Percentiles rank a stretch among this genome's conserved stretches.
Conservation (phyloP, 495 filamentous ascomycete genomes). For the Thozetella sp. region DNA sequence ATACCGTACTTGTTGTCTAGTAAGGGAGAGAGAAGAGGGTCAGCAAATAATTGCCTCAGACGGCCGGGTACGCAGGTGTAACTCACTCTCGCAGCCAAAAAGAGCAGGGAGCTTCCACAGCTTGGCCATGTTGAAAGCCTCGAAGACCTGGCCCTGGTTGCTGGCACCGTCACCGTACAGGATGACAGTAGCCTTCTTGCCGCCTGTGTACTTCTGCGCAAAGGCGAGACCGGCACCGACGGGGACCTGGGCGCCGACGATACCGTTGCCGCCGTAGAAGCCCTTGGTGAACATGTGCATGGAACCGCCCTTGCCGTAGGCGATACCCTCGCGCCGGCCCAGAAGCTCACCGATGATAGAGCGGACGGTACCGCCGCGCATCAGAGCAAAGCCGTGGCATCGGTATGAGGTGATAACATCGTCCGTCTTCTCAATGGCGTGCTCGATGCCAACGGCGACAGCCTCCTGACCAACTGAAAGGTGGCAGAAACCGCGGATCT, state of each 20-base stretch:
- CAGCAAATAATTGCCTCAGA: background rate
- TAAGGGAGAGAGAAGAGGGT: conserved; percentile 18
- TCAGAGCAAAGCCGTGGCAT: conserved; percentile 96
- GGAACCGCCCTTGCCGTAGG: conserved; percentile 96
- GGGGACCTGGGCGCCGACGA: conserved; percentile 97
- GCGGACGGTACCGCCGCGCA: conserved; percentile 91
- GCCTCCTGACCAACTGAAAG: conserved; percentile 97
- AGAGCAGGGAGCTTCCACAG: conserved; percentile 94
- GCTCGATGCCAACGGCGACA: conserved; percentile 95
- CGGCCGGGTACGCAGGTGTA: background rate
- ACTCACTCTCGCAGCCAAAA: conserved; percentile 97
- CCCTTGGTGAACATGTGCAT: conserved; percentile 99
- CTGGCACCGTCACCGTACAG: conserved; percentile 97
- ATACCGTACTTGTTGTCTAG: conserved; percentile 99
- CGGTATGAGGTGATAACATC: conserved; percentile 97
- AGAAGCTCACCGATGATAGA: conserved; percentile 96
- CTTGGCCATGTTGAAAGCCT: conserved; percentile 99
- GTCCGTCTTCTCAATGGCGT: conserved; percentile 87
- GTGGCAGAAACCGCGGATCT: conserved; percentile 99
- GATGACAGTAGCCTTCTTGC: conserved; percentile 81
- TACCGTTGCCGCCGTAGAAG: conserved; percentile 98
- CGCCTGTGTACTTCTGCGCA: conserved; percentile 89
- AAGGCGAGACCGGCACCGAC: conserved; percentile 97
- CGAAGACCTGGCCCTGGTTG: conserved; percentile 99
- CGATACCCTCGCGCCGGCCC: conserved; percentile 92